Conservation (phyloP, 345 rosid genomes). For the Pseudoturritis turrita region DNA sequence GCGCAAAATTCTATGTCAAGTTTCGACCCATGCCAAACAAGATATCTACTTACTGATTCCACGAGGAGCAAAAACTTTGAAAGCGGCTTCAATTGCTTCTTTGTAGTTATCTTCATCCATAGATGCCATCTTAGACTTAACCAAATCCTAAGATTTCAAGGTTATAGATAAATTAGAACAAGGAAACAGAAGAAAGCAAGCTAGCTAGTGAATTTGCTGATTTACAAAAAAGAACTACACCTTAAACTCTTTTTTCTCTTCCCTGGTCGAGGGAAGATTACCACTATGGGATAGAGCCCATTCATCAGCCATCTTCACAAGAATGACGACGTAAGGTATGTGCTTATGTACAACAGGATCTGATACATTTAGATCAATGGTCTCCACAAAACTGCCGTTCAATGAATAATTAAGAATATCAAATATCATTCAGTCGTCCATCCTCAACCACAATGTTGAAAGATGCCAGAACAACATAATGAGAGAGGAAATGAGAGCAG, state of each 20-base stretch:
- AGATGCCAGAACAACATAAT: neutral
- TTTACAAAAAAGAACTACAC: constrained; percentile 33
- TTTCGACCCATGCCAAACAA: neutral
- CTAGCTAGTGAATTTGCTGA: neutral
- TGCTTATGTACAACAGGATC: constrained; percentile 92
- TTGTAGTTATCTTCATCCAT: constrained; percentile 86
- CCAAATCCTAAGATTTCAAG: constrained; percentile 55
- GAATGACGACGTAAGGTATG: constrained; percentile 87
- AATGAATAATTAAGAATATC: neutral
- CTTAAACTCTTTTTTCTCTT: constrained; percentile 90
- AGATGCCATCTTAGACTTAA: constrained; percentile 65
- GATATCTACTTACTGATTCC: constrained; percentile 76
- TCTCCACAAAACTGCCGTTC: constrained; percentile 63
- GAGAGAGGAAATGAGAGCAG: neutral
- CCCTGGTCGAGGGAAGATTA: constrained; percentile 74
- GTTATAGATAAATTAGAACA: constrained; percentile 21
- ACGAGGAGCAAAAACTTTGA: constrained; percentile 82
- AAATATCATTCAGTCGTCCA: neutral
- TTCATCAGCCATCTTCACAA: constrained; percentile 75
- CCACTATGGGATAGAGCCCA: constrained; percentile 76
- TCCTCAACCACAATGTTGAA: neutral
- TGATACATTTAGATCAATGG: constrained; percentile 57
- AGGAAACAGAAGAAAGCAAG: constrained; percentile 12
- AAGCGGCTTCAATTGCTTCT: constrained; percentile 90
- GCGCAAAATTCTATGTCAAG: neutral